A percentile compares a stretch with the other conserved stretches of the same genome.
phyloP scores from a whole-genome alignment of 2,329 filamentous ascomycete genomes.

The Xylariaceae sp. region DNA sequence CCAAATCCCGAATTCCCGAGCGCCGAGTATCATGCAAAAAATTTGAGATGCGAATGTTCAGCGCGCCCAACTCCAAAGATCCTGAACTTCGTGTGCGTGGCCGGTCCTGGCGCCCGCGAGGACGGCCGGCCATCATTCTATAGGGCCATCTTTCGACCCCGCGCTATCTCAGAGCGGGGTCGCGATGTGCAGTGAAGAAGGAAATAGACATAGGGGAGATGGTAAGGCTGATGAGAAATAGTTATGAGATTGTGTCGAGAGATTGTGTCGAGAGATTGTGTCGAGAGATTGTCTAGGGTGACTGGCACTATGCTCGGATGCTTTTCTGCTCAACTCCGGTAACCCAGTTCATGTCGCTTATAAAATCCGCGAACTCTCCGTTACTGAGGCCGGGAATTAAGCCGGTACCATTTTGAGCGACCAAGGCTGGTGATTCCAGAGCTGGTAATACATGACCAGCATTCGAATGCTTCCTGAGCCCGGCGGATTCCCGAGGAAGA shows the following conservation, averaged over 20 bases:
- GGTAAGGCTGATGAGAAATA: not conserved
- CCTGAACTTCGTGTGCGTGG: slow-evolving; percentile 8
- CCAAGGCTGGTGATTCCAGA: slow-evolving; percentile 27
- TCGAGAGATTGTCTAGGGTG: no score
- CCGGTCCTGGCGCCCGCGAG: slow-evolving; percentile 12
- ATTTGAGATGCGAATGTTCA: slow-evolving; percentile 5
- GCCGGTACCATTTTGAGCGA: slow-evolving; percentile 25
- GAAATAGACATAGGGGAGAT: not conserved
- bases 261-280: not conserved
- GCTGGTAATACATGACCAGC: slow-evolving; percentile 11
- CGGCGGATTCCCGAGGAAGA: slow-evolving; percentile 35
- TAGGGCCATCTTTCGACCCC: not conserved
- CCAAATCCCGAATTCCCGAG: not conserved
- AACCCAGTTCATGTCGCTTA: slow-evolving; percentile 48
- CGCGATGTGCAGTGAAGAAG: slow-evolving; percentile 1
- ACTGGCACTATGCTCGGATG: no score
- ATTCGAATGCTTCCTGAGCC: slow-evolving; percentile 24
- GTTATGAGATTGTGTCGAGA: not conserved
- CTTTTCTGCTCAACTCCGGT: slow-evolving; percentile 34
- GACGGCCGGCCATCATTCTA: slow-evolving; percentile 10
- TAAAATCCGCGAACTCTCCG: slow-evolving; percentile 31
- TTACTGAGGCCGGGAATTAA: slow-evolving; percentile 26
- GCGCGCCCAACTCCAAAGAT: slow-evolving; percentile 7
- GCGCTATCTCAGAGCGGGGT: slow-evolving; percentile 5
- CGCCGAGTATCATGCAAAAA: not conserved